A percentile compares a stretch with the other conserved stretches of the same genome.
Conservation (phyloP, 768 basidiomycete species). For the Lentinus tigrinus region DNA sequence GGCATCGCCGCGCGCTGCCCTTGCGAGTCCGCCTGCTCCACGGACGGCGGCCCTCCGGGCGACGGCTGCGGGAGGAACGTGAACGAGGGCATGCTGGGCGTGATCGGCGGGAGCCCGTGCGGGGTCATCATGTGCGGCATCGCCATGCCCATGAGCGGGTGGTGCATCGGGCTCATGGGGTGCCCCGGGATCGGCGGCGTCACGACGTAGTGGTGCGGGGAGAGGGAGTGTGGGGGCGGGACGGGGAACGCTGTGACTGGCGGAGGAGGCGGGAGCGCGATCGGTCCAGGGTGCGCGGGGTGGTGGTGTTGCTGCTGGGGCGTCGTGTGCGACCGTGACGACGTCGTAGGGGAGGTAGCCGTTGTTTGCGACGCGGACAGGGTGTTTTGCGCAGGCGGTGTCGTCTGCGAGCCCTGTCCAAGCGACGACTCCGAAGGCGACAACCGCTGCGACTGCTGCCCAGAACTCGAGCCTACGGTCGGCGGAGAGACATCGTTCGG, state of each 20-base stretch:
- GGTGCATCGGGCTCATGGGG: constrained; percentile 41
- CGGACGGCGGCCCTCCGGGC: constrained; percentile 36
- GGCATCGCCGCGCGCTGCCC: constrained; percentile 20
- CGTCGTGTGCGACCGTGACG: constrained; percentile 15
- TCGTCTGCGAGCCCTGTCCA: background rate
- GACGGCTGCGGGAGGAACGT: constrained; percentile 66
- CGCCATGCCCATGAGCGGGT: constrained; percentile 29
- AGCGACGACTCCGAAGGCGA: background rate
- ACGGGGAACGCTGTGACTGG: constrained; percentile 40
- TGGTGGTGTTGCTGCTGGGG: constrained; percentile 14
- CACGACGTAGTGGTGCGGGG: constrained; percentile 32
- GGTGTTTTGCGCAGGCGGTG: background rate
- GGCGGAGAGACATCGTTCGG: background rate
- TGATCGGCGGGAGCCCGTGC: constrained; percentile 87
- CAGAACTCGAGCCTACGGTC: background rate
- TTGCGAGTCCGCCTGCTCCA: too few species aligned
- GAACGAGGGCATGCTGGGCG: constrained; percentile 97
- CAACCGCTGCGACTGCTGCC: background rate
- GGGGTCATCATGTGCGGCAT: constrained; percentile 51
- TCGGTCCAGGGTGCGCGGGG: constrained; percentile 64
- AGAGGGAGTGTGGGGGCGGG: constrained; percentile 33
- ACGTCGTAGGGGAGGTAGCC: constrained; percentile 16
- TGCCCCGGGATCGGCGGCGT: constrained; percentile 26
- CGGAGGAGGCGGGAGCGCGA: constrained; percentile 63
- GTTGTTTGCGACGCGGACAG: background rate